These are phyloP conservation scores for Gracilariopsis chorda DNA, from an alignment of 23 red algal genomes.

Conservation along the genomic window DNA sequence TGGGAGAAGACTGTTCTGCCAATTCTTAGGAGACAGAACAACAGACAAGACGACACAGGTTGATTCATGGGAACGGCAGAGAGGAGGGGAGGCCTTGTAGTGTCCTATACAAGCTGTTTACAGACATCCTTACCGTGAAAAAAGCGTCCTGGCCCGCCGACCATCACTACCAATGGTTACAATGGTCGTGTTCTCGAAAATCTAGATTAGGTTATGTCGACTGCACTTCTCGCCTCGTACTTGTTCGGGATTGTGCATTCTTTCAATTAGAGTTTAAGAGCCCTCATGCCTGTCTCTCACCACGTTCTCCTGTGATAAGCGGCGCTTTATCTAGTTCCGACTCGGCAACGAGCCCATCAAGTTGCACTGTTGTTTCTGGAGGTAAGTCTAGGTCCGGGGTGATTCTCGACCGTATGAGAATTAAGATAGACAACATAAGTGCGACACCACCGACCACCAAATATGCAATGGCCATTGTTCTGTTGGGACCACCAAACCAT, in stretches of 20 bases:
- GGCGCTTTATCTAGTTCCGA: slow-evolving; percentile 3
- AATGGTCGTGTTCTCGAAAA: too few species aligned
- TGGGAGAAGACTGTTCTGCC: slow-evolving; percentile 12
- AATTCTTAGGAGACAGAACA: too few species aligned
- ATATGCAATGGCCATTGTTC: slow-evolving; percentile 71
- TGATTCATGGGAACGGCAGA: too few species aligned
- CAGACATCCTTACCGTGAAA: neutral
- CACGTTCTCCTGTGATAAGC: neutral
- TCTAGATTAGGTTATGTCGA: too few species aligned
- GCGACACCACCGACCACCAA: slow-evolving; percentile 69
- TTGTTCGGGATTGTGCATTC: too few species aligned
- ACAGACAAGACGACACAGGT: too few species aligned
- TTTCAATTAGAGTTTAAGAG: too few species aligned
- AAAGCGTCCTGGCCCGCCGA: neutral
- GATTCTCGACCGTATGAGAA: slow-evolving; percentile 47
- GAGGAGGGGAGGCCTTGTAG: neutral
- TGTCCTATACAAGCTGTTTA: slow-evolving; percentile 7
- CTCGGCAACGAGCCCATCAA: slow-evolving; percentile 25
- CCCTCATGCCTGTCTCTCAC: neutral
- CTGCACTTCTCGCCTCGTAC: too few species aligned
- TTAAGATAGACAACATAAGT: slow-evolving; percentile 47
- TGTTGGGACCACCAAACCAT: slow-evolving; percentile 88
- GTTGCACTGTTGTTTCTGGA: slow-evolving; percentile 59
- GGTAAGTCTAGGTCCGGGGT: slow-evolving; percentile 43
- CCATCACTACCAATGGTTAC: too few species aligned